Base-by-base conservation (phyloP, 192 early-diverging fungal species). In the Podila epigama region DNA sequence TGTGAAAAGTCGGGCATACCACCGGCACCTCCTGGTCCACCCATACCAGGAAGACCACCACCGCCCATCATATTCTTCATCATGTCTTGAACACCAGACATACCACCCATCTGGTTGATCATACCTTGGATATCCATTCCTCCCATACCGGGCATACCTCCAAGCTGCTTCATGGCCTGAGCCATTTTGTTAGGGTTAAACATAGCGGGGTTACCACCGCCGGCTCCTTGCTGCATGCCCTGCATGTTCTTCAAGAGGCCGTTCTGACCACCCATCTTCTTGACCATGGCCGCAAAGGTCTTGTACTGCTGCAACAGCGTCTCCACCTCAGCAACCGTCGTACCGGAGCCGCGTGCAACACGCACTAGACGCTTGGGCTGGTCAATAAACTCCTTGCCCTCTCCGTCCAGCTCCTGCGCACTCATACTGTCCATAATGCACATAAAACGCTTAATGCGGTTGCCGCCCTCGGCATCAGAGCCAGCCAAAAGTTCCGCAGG, bases 371-470 rank as follows among this genome's bases (percentile, higher is more conserved):
- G 83, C 40, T 79, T 83, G 29, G 86, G 87, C 51, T 97, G 86
- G 18, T 90, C 83, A 2, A 77, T 70, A 79, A 98, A 97, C n/a
- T 90, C 44, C 59, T 92, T 92, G 31, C 90, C 93, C 68, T 97
- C 96, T 66, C 92, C 89, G 67, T 92, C 92, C 29, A 98, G 82
- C 80, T 98, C 97, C 61, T 64, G 36, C 16, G 97, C 94, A 5
- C 88, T 98, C 97, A 98, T 98, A 67, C 92, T 94, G 73, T 98
- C 97, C 88, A 98, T 94, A 70, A 97, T 91, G 62, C 92, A 93
- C 90, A 96, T 91, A 75, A 92, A 93, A 18, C 85, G 81, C 63
- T 91, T 92, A 59, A 92, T 79, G 31, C 85, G 67, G 39, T 82
- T 81, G 27, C 81, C 71, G 18, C 90, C 90, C 42, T 84, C 79